phyloP scores from a whole-genome alignment of 2,329 filamentous ascomycete species.

The Gnomoniopsis sp. region DNA sequence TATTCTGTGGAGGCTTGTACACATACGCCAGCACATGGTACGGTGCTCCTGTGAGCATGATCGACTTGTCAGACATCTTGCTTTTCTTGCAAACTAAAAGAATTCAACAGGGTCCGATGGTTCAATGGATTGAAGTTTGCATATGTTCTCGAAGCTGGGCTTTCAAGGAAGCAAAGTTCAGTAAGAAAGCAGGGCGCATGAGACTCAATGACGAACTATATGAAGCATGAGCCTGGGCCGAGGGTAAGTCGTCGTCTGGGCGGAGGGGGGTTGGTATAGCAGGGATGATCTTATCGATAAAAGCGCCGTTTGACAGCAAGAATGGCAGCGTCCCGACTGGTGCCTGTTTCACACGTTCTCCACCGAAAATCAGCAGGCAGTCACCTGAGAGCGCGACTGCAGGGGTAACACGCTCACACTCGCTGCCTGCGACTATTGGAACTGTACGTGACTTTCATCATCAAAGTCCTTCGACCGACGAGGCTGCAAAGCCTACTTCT shows the following conservation, averaged over 20 bases:
- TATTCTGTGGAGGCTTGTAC: background rate
- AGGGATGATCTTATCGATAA: conserved; percentile 13
- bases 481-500: background rate
- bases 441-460: background rate
- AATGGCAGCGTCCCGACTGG: background rate
- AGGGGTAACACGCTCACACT: conserved; percentile 9
- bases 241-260: background rate
- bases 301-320: background rate
- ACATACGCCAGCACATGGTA: conserved; percentile 73
- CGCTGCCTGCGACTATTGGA: conserved; percentile 9
- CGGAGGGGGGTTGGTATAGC: background rate
- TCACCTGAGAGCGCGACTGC: conserved; percentile 11
- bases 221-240: background rate
- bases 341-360: too few species aligned
- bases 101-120: too few species aligned
- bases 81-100: background rate
- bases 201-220: background rate
- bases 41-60: conserved; percentile 62
- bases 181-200: too few species aligned
- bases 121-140: too few species aligned
- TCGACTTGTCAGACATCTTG: conserved; percentile 43
- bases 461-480: background rate
- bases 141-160: background rate
- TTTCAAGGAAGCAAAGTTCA: background rate
- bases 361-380: conserved; percentile 6